Evolutionary conservation across 2,329 filamentous ascomycete species (phyloP), one percentile per base, ranked within the genome.

Genomic region (Pseudogymnoascus sp.): DNA sequence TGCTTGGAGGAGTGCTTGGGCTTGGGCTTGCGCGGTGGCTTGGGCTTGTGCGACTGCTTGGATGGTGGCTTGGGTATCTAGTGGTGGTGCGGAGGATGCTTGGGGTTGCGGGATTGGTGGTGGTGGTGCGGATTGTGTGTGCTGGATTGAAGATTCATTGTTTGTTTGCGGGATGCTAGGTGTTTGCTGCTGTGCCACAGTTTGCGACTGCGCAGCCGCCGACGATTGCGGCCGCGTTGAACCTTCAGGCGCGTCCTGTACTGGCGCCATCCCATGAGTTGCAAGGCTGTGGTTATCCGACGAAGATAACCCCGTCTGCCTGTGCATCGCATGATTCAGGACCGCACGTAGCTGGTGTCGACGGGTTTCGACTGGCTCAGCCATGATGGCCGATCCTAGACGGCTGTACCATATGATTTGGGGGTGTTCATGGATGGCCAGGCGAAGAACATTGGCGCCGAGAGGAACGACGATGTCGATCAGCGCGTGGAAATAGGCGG

Each of bases 401-500:
- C 82, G 77, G 5, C 71, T 73, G 61, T 81, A 78, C 29, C 62
- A 45, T 16, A 72, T 62, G 11, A 71, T 61, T n/a, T 68, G 66
- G 3, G 71, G 71, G 63, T 72, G 62, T 10, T 36, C 42, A 26
- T 67, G 67, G 26, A 74, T 60, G 11, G 64, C 63, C 14, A 69
- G 63, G 12, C 67, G 66, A 79, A 80, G 4, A 4, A 78, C 77
- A 2, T 71, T 71, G 0, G 77, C 77, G 0, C 84, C 85, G 61
- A 80, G 77, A 0, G 80, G 77, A 0, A 87, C 77, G 12, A 79
- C 74, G 5, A 76, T 73, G 63, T 87, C 82, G 61, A 87, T 84
- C 64, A 85, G 72, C 8, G 77, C 75, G 37, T 75, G 78, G 62
- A 82, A 81, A 3, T 78, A 77, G n/a, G 73, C 36, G 39, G 68